Percentiles rank a stretch among this genome's conserved stretches.
phyloP scores from a whole-genome alignment of 1,139 yeast genomes.

The Yamadazyma pseudoaaseri region DNA sequence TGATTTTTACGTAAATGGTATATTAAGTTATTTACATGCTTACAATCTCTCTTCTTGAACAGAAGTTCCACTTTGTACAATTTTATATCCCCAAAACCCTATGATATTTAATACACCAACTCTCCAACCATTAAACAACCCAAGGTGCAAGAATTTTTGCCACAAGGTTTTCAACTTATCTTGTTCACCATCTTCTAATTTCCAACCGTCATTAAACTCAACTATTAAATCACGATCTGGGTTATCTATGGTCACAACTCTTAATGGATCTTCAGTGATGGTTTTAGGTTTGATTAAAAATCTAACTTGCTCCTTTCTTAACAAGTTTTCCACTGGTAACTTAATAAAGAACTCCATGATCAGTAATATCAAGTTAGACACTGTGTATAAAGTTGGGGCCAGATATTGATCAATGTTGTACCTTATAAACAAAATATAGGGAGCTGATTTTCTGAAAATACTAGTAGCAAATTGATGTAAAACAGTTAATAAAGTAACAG shows the following conservation, averaged over 20 bases:
- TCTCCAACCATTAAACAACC: constrained; percentile 88
- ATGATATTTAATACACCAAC: constrained; percentile 75
- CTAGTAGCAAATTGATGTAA: constrained; percentile 64
- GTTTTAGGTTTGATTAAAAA: constrained; percentile 50
- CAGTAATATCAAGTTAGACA: constrained; percentile 55
- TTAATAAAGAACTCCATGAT: constrained; percentile 68
- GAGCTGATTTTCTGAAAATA: constrained; percentile 67
- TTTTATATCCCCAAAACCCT: constrained; percentile 81
- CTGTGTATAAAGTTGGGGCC: constrained; percentile 58
- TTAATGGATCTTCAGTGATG: constrained; percentile 25
- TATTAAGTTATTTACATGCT: constrained; percentile 1
- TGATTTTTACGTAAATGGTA: neutral
- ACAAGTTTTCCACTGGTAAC: constrained; percentile 83
- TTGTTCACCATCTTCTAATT: constrained; percentile 8
- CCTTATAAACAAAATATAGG: constrained; percentile 63
- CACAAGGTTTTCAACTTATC: constrained; percentile 14
- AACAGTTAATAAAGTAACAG: constrained; percentile 51
- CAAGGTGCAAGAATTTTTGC: constrained; percentile 25
- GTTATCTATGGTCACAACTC: constrained; percentile 39
- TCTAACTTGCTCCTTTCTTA: constrained; percentile 78
- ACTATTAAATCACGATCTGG: constrained; percentile 52
- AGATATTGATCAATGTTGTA: constrained; percentile 70
- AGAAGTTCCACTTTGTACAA: constrained; percentile 52
- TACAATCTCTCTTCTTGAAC: constrained; percentile 39
- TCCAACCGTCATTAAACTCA: constrained; percentile 32